These are phyloP conservation scores for Penicillium griseofulvum DNA, from an alignment of 2,329 filamentous ascomycete genomes.

Conservation along the genomic window DNA sequence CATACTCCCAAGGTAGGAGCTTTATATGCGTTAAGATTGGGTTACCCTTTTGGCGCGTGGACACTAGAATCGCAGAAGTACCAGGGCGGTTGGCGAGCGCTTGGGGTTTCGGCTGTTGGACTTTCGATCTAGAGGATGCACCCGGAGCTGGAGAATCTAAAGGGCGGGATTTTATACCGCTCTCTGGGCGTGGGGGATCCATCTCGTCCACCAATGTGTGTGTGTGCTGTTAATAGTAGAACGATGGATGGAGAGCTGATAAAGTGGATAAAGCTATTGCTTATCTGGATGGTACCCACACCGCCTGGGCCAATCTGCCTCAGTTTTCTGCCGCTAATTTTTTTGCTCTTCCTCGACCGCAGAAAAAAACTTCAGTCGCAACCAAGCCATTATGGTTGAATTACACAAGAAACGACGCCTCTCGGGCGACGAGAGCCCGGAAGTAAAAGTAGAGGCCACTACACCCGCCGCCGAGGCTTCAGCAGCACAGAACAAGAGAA, in stretches of 20 bases:
- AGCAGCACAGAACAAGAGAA: conserved; percentile 50
- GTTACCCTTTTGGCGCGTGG: conserved; percentile 90
- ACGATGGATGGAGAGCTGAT: conserved; percentile 17
- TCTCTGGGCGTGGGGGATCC: not conserved
- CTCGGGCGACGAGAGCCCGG: conserved; percentile 25
- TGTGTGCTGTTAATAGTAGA: not conserved
- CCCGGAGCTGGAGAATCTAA: conserved; percentile 24
- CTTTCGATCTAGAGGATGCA: conserved; percentile 43
- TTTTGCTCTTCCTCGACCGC: conserved; percentile 17
- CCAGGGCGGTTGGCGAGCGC: conserved; percentile 65
- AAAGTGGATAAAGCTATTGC: conserved; percentile 17
- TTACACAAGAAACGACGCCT: conserved; percentile 38
- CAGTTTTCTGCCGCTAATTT: conserved; percentile 39
- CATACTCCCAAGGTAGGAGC: conserved; percentile 90
- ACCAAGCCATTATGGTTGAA: conserved; percentile 30
- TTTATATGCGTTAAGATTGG: conserved; percentile 82
- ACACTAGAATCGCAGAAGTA: conserved; percentile 81
- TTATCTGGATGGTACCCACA: conserved; percentile 11
- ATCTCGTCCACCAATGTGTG: not conserved
- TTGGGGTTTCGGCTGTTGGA: conserved; percentile 87
- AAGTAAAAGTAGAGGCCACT: conserved; percentile 21
- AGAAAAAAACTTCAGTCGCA: conserved; percentile 15
- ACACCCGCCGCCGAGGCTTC: conserved; percentile 21
- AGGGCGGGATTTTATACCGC: conserved; percentile 37
- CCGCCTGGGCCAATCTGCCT: conserved; percentile 15